Conservation (phyloP, 345 rosid species). For the Isatis tinctoria region DNA sequence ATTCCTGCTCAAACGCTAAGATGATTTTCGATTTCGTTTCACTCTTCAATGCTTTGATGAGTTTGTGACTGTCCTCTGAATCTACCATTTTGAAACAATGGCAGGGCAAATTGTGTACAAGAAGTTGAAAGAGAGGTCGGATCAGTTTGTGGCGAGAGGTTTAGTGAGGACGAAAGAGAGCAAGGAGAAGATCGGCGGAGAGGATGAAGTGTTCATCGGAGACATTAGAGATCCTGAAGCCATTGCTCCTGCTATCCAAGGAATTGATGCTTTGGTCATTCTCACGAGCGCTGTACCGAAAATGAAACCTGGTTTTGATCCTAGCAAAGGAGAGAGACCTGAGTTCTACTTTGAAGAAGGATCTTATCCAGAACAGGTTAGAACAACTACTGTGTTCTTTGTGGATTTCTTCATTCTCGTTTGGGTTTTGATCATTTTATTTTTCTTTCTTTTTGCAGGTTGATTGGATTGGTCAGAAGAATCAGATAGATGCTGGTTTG, state of each 20-base stretch:
- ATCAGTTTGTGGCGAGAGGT: constrained; percentile 65
- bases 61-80: background rate
- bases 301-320: constrained; percentile 88
- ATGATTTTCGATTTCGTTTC: background rate
- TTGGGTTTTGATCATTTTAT: constrained; percentile 12
- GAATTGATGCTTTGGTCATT: constrained; percentile 74
- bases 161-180: constrained; percentile 86
- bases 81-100: background rate
- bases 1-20: background rate
- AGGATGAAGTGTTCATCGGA: constrained; percentile 63
- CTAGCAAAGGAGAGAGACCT: constrained; percentile 77
- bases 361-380: constrained; percentile 89
- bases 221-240: constrained; percentile 60
- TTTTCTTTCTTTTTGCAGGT: constrained; percentile 42
- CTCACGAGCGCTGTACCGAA: constrained; percentile 87
- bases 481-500: constrained; percentile 91
- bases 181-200: constrained; percentile 78
- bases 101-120: constrained; percentile 81
- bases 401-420: background rate
- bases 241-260: constrained; percentile 61
- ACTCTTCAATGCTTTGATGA: background rate
- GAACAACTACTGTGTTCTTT: background rate
- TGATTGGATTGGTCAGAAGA: constrained; percentile 99
- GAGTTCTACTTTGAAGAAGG: constrained; percentile 93
- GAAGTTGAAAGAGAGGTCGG: constrained; percentile 82